Evolutionary conservation across 1,284 basidiomycete species (phyloP), one percentile per base, ranked within the genome.

Genomic region (Inonotus hispidus): DNA sequence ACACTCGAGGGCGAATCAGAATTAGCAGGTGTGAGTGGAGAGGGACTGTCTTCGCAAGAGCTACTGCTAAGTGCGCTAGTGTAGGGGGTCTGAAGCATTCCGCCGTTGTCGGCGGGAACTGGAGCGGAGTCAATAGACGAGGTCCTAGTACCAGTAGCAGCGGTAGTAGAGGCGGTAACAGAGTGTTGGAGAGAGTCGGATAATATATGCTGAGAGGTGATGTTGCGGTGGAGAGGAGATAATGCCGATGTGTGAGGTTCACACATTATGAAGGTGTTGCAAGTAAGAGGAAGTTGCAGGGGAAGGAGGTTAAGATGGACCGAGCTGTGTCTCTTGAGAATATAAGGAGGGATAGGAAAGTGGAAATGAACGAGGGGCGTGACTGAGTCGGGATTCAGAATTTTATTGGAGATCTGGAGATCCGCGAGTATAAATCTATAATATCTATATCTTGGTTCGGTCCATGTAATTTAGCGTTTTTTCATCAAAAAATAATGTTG

Each of bases 121-220:
- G 10, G 43, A 29, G n/a, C 37, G 58, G 58, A 35, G 58, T 19
- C 37, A 29, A 47, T 63, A 56, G 43, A n/a, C n/a, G n/a, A n/a
- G n/a, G n/a, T n/a, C n/a, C n/a, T 56, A 54, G 54, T 52, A 61
- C n/a, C 59, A 64, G 65, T 55, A 32, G 64, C 59, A 46, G 55
- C 53, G 47, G 56, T 54, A 35, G 38, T 45, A 59, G 56, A 52
- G 56, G 57, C 10, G 64, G 54, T 62, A 57, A 53, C 53, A 58
- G 65, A 60, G 58, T 56, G 32, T 52, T 8, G 27, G 23, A 38
- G 11, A 38, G 53, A 25, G 47, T 54, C 41, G n/a, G 41, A 43
- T 16, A 49, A 49, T 49, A 49, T 49, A 49, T 49, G n/a, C 8
- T 21, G 47, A 13, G 1, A 7, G 1, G n/a, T 23, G 47, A 21